These are phyloP conservation scores for Fusarium drepaniforme DNA, from an alignment of 2,329 filamentous ascomycete genomes.

Conservation along the genomic window DNA sequence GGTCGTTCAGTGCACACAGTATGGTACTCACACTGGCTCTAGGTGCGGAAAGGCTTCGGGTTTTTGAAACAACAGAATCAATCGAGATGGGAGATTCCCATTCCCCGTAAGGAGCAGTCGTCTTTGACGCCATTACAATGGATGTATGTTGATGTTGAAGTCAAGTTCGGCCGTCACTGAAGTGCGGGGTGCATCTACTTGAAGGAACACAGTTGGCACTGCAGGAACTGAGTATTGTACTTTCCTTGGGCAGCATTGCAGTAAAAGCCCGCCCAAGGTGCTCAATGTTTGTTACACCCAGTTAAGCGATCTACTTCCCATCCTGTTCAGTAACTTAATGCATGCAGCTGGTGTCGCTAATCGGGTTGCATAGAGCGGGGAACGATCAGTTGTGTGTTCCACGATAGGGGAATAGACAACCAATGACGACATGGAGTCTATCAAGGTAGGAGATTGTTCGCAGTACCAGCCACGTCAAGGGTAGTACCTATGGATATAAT, in stretches of 20 bases:
- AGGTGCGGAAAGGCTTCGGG: slow-evolving; percentile 48
- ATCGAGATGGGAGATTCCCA: slow-evolving; percentile 56
- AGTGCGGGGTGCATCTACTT: slow-evolving; percentile 24
- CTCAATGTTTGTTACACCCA: neutral
- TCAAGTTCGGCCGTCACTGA: slow-evolving; percentile 4
- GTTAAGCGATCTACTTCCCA: neutral
- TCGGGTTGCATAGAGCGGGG: too few species aligned
- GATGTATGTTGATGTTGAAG: slow-evolving; percentile 22
- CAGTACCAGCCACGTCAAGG: too few species aligned
- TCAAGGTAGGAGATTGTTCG: too few species aligned
- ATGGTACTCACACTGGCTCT: slow-evolving; percentile 50
- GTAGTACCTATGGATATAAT: too few species aligned
- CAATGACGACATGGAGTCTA: too few species aligned
- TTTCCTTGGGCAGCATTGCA: neutral
- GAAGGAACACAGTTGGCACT: neutral
- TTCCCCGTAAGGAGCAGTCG: slow-evolving; percentile 50
- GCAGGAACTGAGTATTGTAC: neutral
- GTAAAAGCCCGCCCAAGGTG: neutral
- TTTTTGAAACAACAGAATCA: slow-evolving; percentile 53
- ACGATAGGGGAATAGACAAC: too few species aligned
- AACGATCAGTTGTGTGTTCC: too few species aligned
- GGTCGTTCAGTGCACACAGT: neutral
- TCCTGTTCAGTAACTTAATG: neutral
- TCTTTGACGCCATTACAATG: slow-evolving; percentile 21
- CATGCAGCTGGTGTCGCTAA: neutral